phyloP scores from a whole-genome alignment of 306 rosid genomes.

The Hylodesmum podocarpum region DNA sequence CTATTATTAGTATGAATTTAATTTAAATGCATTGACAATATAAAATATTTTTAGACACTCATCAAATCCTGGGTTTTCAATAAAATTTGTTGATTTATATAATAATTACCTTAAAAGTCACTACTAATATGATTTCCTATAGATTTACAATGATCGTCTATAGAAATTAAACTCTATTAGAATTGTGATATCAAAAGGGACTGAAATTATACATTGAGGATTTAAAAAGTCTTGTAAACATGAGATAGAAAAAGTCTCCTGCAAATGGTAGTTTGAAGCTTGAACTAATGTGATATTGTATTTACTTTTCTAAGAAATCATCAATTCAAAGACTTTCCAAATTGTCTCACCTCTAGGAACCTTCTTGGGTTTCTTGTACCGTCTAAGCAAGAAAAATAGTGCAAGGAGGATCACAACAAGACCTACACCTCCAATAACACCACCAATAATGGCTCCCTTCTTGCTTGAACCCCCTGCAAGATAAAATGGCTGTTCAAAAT shows the following conservation, averaged over 20 bases:
- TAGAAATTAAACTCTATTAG: background rate
- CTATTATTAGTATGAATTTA: background rate
- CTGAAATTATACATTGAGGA: background rate
- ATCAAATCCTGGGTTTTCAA: no score
- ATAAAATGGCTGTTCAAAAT: background rate
- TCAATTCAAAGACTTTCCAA: background rate
- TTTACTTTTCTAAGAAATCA: conserved; percentile 14
- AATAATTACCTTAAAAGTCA: background rate
- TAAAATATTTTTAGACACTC: background rate
- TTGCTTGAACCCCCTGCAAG: conserved; percentile 46
- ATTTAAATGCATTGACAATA: background rate
- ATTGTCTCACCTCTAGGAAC: conserved; percentile 52
- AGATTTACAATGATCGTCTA: background rate
- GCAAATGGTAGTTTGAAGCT: conserved; percentile 12
- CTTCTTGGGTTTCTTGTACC: conserved; percentile 38
- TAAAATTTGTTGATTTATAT: background rate
- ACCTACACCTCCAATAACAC: conserved; percentile 60
- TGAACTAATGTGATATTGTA: background rate
- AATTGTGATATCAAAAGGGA: background rate
- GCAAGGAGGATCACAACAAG: conserved; percentile 48
- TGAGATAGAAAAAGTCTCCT: background rate
- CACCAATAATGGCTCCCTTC: conserved; percentile 63
- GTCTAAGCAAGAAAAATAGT: conserved; percentile 35
- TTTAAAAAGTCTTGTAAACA: background rate
- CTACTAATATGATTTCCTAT: background rate